Evolutionary conservation across 2,329 filamentous ascomycete species (phyloP).

Genomic region (Drechslera avenae): DNA sequence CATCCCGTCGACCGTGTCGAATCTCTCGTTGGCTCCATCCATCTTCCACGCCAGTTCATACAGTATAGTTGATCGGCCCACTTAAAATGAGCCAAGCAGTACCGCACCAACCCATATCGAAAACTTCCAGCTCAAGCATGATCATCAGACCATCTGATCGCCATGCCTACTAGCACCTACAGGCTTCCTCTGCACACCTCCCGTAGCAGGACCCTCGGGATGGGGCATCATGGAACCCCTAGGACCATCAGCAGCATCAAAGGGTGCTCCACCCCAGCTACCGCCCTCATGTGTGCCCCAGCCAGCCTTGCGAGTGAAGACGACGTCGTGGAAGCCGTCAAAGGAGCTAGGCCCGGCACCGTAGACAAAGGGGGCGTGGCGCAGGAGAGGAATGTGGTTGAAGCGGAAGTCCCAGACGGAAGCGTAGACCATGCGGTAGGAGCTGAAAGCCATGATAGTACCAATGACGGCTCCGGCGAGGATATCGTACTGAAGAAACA

Average conservation of each 20-base stretch:
- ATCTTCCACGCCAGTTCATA: too few species aligned
- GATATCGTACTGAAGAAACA: conserved; percentile 67
- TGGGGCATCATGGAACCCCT: conserved; percentile 41
- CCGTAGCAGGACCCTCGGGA: conserved; percentile 30
- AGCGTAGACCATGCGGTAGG: conserved; percentile 71
- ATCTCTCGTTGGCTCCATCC: too few species aligned
- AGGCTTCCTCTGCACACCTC: conserved; percentile 39
- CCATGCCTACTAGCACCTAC: conserved; percentile 27
- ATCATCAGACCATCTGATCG: background rate
- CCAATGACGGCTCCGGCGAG: conserved; percentile 69
- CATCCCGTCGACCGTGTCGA: too few species aligned
- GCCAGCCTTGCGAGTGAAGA: conserved; percentile 64
- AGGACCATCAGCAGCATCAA: conserved; percentile 49
- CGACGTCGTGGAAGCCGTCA: conserved; percentile 57
- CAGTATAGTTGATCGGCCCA: too few species aligned
- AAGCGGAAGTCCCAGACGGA: conserved; percentile 71
- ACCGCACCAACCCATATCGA: conserved; percentile 15
- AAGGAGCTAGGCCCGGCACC: conserved; percentile 47
- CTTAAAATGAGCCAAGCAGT: too few species aligned
- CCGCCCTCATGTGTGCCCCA: conserved; percentile 59
- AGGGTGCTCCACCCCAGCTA: conserved; percentile 50
- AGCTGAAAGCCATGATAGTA: conserved; percentile 66
- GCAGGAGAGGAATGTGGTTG: conserved; percentile 69
- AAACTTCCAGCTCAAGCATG: background rate
- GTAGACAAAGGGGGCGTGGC: conserved; percentile 62